Evolutionary conservation across 371 early-diverging fungal genomes (phyloP).

Genomic region (Apophysomyces ossiformis): DNA sequence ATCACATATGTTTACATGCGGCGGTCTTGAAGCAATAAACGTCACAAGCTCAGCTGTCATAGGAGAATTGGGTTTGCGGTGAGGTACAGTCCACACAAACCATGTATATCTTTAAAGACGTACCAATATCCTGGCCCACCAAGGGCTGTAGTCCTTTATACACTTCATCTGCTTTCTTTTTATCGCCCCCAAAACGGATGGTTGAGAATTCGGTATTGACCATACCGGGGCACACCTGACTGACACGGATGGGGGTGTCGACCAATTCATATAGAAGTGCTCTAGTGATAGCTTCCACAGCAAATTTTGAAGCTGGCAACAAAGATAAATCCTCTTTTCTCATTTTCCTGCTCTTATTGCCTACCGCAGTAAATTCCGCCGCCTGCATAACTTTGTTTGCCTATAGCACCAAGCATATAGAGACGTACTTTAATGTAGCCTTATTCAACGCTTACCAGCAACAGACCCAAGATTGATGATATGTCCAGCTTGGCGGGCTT

Average conservation of each 20-base stretch:
- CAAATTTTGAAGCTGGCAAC: constrained; percentile 77
- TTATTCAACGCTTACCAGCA: constrained; percentile 54
- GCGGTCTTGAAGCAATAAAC: constrained; percentile 81
- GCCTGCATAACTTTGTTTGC: constrained; percentile 66
- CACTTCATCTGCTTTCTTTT: constrained; percentile 77
- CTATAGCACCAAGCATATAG: constrained; percentile 11
- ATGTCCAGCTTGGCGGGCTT: constrained; percentile 70
- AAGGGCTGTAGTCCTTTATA: constrained; percentile 80
- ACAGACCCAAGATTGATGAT: constrained; percentile 91
- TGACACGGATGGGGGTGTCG: constrained; percentile 76
- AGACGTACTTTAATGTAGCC: no score
- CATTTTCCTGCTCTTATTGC: neutral
- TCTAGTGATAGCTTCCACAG: constrained; percentile 82
- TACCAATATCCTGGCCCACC: constrained; percentile 70
- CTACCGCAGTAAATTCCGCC: constrained; percentile 85
- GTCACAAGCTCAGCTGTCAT: constrained; percentile 78
- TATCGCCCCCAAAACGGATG: constrained; percentile 84
- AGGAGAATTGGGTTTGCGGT: neutral
- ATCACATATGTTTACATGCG: constrained; percentile 83
- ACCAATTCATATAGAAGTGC: constrained; percentile 82
- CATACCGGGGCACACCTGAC: constrained; percentile 77
- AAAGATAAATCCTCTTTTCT: neutral
- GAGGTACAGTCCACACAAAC: neutral
- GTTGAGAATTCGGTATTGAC: constrained; percentile 94
- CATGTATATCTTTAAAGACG: neutral